phyloP scores from a whole-genome alignment of 345 rosid genomes.

The Bruguiera sexangula region DNA sequence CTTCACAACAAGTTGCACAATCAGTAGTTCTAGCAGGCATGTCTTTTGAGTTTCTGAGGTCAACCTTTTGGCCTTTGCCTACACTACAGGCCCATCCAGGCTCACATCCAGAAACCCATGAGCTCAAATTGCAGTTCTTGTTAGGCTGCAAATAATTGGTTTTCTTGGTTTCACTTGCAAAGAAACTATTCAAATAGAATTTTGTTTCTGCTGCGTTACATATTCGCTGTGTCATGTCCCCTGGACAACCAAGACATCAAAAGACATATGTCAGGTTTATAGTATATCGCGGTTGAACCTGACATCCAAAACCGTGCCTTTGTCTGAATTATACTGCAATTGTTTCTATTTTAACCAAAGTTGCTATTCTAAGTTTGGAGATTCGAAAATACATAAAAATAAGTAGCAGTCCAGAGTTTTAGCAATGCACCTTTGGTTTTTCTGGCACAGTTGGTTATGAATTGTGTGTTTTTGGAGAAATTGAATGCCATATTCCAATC shows the following conservation, averaged over 20 bases:
- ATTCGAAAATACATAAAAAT: not conserved
- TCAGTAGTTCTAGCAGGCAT: conserved; percentile 51
- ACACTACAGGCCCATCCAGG: conserved; percentile 96
- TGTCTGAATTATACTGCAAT: no score
- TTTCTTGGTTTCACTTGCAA: conserved; percentile 34
- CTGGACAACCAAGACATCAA: conserved; percentile 33
- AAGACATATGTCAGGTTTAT: not conserved
- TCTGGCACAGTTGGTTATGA: conserved; percentile 56
- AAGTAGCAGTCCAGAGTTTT: not conserved
- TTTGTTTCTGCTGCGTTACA: conserved; percentile 91
- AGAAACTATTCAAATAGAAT: conserved; percentile 66
- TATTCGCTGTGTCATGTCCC: conserved; percentile 61
- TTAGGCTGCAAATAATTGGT: conserved; percentile 65
- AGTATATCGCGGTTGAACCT: not conserved
- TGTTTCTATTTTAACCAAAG: no score
- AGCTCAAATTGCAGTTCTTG: conserved; percentile 78
- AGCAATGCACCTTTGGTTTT: conserved; percentile 50
- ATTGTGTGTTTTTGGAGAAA: conserved; percentile 56
- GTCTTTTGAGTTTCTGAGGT: conserved; percentile 49
- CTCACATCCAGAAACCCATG: conserved; percentile 96
- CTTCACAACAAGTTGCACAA: conserved; percentile 76
- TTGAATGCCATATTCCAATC: conserved; percentile 89
- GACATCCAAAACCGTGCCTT: no score
- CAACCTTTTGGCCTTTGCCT: conserved; percentile 36
- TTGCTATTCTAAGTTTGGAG: no score